phyloP scores from a whole-genome alignment of 1,139 yeast genomes.

The Yamadazyma membranifaciens region DNA sequence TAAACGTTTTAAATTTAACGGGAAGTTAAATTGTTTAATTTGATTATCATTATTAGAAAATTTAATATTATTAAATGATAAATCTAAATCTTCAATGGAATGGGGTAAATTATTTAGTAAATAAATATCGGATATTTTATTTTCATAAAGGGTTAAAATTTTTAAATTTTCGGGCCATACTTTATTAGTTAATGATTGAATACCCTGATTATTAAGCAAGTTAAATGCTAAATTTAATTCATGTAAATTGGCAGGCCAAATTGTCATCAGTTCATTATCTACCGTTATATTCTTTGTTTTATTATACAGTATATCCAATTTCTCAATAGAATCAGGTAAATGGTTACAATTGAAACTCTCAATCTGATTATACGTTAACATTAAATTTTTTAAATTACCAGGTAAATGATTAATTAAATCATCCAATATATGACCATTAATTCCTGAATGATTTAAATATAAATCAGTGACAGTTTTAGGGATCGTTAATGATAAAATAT shows the following conservation, averaged over 20 bases:
- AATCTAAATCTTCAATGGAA: constrained; percentile 21
- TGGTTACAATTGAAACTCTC: constrained; percentile 5
- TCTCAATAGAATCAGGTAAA: constrained; percentile 5
- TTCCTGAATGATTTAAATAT: constrained; percentile 32
- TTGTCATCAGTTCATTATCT: background rate
- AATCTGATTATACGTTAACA: constrained; percentile 32
- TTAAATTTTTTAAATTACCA: constrained; percentile 24
- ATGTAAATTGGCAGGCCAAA: constrained; percentile 30
- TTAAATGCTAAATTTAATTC: constrained; percentile 28
- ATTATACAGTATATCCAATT: constrained; percentile 4
- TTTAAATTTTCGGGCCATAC: constrained; percentile 27
- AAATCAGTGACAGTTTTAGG: constrained; percentile 17
- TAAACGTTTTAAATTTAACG: constrained; percentile 22
- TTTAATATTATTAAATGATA: constrained; percentile 11
- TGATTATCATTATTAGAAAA: constrained; percentile 4
- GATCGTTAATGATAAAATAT: constrained; percentile 20
- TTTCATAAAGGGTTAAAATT: constrained; percentile 25
- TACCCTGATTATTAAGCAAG: constrained; percentile 19
- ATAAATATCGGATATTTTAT: constrained; percentile 15
- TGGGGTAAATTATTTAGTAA: constrained; percentile 22
- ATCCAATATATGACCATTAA: constrained; percentile 13
- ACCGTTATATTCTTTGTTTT: background rate
- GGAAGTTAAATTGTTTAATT: constrained; percentile 19
- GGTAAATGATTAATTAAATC: constrained; percentile 19
- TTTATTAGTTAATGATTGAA: constrained; percentile 16